Evolutionary conservation across 768 basidiomycete genomes (phyloP).

Genomic region (Lepiota brunneoincarnata): DNA sequence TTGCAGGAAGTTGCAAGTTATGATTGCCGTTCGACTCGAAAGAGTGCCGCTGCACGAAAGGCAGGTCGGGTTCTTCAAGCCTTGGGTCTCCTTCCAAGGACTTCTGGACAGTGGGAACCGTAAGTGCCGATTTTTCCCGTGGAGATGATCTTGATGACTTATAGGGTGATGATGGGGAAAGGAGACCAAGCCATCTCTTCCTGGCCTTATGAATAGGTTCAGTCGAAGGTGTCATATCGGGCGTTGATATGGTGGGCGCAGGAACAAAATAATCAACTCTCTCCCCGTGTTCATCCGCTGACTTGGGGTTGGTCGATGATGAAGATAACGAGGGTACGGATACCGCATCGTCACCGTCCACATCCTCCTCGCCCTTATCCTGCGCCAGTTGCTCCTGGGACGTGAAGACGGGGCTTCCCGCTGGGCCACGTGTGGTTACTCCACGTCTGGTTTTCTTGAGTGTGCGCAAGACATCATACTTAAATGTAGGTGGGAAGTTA

Average conservation of each 20-base stretch:
- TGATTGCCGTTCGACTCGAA: conserved; percentile 13
- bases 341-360: conserved; percentile 19
- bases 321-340: not conserved
- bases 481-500: conserved; percentile 91
- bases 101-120: conserved; percentile 12
- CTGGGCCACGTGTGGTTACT: conserved; percentile 25
- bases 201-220: not conserved
- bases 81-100: conserved; percentile 17
- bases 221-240: not conserved
- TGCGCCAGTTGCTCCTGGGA: conserved; percentile 19
- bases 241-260: not conserved
- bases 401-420: conserved; percentile 3
- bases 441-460: conserved; percentile 47
- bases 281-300: conserved; percentile 26
- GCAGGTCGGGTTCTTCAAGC: conserved; percentile 9
- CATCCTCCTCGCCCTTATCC: not conserved
- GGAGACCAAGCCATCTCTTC: conserved; percentile 1
- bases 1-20: conserved; percentile 20
- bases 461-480: conserved; percentile 75
- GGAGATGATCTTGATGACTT: not conserved
- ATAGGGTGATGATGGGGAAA: not conserved
- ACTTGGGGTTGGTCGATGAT: conserved; percentile 3
- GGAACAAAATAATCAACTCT: conserved; percentile 11
- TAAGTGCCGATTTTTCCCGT: not conserved
- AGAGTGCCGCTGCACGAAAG: not conserved